These are phyloP conservation scores for Xylariomycetidae sp. DNA, from an alignment of 2,329 filamentous ascomycete genomes.

Conservation along the genomic window DNA sequence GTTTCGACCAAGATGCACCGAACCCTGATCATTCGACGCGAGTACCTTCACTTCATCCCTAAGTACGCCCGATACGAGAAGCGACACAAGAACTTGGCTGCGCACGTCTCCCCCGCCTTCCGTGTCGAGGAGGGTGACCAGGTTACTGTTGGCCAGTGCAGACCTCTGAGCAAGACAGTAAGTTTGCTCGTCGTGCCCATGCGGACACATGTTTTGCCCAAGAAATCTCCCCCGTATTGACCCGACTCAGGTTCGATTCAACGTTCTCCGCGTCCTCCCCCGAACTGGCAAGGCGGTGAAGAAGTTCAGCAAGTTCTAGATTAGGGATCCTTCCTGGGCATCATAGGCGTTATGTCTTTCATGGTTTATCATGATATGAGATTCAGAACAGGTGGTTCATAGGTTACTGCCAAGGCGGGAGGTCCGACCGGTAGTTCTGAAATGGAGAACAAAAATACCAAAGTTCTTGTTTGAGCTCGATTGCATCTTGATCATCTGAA, in stretches of 20 bases:
- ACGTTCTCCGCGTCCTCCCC: conserved; percentile 97
- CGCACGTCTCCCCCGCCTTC: conserved; percentile 98
- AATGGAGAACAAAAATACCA: conserved; percentile 29
- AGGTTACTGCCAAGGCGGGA: conserved; percentile 28
- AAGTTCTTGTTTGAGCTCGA: no score
- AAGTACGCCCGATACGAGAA: conserved; percentile 99
- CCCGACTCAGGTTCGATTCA: conserved; percentile 99
- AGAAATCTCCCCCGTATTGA: no score
- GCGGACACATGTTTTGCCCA: no score
- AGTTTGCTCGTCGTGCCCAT: conserved; percentile 34
- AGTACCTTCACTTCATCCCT: conserved; percentile 99
- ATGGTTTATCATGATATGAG: conserved; percentile 37
- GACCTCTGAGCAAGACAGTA: conserved; percentile 99
- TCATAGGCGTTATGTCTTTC: conserved; percentile 48
- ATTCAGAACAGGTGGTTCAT: conserved; percentile 32
- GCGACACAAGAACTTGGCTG: conserved; percentile 99
- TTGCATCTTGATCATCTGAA: no score
- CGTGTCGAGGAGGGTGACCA: conserved; percentile 99
- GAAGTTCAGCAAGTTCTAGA: conserved; percentile 98
- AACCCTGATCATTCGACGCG: conserved; percentile 97
- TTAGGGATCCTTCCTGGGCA: conserved; percentile 41
- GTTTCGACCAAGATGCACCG: conserved; percentile 99
- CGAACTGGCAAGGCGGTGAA: conserved; percentile 97
- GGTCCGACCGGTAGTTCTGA: conserved; percentile 28
- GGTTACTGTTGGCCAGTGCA: conserved; percentile 99